Base-by-base conservation (phyloP, 2,329 filamentous ascomycete species). In the Pseudocercospora cruenta region DNA sequence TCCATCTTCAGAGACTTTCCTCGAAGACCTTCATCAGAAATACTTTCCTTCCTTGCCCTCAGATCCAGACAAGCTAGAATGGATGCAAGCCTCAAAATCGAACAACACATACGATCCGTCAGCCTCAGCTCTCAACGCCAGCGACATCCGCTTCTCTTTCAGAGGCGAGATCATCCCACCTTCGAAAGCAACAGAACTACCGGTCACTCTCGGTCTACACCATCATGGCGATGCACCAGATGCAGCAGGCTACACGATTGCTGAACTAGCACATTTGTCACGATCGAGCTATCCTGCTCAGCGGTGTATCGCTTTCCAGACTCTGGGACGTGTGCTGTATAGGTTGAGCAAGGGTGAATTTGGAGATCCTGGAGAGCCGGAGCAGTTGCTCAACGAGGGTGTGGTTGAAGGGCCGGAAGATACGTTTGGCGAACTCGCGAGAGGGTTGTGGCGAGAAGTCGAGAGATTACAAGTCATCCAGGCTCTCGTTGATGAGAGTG, bases 221-320 rank as follows among this genome's bases (percentile, higher is more conserved):
- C 94, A 99, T 78, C 95, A 99, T 78, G 93, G 91, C 69, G 88
- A 94, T 65, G 94, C 94, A 1, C 95, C 95, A 16, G 93, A 96
- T 78, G 92, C 94, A 1, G 95, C 95, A 0, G 95, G 95, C 0
- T 99, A 99, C 79, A 98, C 95, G 0, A 87, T 99, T 31, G 88
- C 89, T 0, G 95, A 99, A 79, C 84, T 99, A 1, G 90, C 93
- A 1, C 87, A 90, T 33, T 85, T 97, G 1, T 89, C 92, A 4
- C 86, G 94, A 36, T 96, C 92, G 63, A 88, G 89, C 0, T 92
- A 97, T 21, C 88, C 95, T 0, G 90, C 91, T 0, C 95, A 99
- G 81, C 83, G 94, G 10, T 97, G 95, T 75, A 86, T 98, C 68
- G 93, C 95, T 0, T 97, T 93, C 79, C 94, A 97, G 79, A 94